Evolutionary conservation across 1,284 basidiomycete genomes (phyloP).

Genomic region (Apiotrichum veenhuisii): DNA sequence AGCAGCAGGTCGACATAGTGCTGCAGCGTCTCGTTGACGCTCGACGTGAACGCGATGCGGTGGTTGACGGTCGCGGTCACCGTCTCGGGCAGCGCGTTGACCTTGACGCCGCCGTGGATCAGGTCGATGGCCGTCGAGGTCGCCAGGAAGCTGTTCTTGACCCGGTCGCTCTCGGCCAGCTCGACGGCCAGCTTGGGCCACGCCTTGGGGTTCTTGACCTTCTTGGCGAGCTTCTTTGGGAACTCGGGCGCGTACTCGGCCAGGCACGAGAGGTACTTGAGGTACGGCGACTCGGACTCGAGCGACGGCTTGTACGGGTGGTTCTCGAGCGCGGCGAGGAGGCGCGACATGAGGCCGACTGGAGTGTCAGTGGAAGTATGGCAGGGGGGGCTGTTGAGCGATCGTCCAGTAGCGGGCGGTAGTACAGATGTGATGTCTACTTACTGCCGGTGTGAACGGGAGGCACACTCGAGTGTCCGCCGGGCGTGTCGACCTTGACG

Average conservation of each 20-base stretch:
- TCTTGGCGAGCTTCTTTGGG: constrained; percentile 34
- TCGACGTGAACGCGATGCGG: constrained; percentile 52
- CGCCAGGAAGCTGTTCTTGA: constrained; percentile 44
- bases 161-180: constrained; percentile 32
- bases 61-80: constrained; percentile 50
- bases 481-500: constrained; percentile 45
- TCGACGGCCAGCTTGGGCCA: constrained; percentile 50
- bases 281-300: constrained; percentile 44
- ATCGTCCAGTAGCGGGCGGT: too few species aligned
- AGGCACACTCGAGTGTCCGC: constrained; percentile 48
- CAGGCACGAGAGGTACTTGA: constrained; percentile 53
- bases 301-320: constrained; percentile 45
- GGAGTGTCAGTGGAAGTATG: neutral
- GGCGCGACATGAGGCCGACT: constrained; percentile 49
- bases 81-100: constrained; percentile 49
- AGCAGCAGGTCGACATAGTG: constrained; percentile 45
- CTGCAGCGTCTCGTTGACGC: constrained; percentile 47
- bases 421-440: constrained; percentile 8
- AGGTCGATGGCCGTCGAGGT: constrained; percentile 48
- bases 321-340: constrained; percentile 44
- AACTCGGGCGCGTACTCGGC: constrained; percentile 51
- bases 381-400: too few species aligned
- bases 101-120: constrained; percentile 49
- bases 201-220: constrained; percentile 41
- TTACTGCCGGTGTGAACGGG: constrained; percentile 49